Conservation (phyloP, 345 rosid genomes). For the Eucalyptus fibrosa region DNA sequence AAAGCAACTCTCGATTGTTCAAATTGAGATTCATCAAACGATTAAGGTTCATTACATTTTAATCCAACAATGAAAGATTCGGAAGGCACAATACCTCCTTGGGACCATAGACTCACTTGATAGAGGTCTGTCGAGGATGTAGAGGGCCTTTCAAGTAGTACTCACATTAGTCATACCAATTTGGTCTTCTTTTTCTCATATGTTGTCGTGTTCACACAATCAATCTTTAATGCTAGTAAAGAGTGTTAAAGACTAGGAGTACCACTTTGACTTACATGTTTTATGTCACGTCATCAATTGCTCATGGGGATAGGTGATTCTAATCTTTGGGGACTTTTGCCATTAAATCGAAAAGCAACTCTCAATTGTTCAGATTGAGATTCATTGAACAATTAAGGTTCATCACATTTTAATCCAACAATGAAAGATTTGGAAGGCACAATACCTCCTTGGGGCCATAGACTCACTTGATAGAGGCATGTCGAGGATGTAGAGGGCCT, state of each 20-base stretch:
- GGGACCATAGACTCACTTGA: neutral
- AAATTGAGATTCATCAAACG: accelerated
- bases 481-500: neutral
- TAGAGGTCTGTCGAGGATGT: neutral
- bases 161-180: neutral
- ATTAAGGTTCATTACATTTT: neutral
- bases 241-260: too few relatives aligned
- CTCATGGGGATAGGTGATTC: neutral
- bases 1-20: neutral
- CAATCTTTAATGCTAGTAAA: too few relatives aligned
- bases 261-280: too few relatives aligned
- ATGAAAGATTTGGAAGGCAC: neutral
- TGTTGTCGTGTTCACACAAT: neutral
- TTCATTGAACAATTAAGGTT: neutral
- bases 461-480: neutral
- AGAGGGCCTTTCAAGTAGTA: neutral
- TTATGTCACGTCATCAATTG: too few relatives aligned
- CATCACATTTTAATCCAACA: too few relatives aligned
- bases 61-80: neutral
- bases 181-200: too few relatives aligned
- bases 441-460: neutral
- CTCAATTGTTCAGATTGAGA: neutral
- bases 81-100: neutral
- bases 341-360: neutral
- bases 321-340: neutral